Evolutionary conservation across 352 stramenopile species (phyloP), one percentile per base, ranked within the genome.

Genomic region (Hyaloperonospora brassicae): DNA sequence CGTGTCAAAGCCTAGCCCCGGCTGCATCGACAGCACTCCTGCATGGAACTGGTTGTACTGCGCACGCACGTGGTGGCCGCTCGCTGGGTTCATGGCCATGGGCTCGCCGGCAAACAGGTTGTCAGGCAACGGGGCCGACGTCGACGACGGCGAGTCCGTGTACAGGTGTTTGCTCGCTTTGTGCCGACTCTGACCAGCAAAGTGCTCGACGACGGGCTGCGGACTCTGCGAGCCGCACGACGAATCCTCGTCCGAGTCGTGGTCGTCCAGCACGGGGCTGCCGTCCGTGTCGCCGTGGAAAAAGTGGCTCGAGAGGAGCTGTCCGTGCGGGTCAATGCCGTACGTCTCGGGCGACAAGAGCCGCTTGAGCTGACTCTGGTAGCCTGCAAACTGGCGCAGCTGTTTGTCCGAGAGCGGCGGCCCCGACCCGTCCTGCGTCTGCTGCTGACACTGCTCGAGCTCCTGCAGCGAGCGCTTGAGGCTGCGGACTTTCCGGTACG

Each of bases 321-420:
- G 73, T 10, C 76, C 74, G 30, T 67, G 80, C 0, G 79, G 79
- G 52, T 89, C 79, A 49, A 89, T 90, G 44, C 80, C 80, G 64
- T 91, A 91, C 1, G 78, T 88, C 66, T 87, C 78, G 13, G 80
- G 77, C 1, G 78, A 84, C 27, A 91, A 60, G n/a, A 91, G 68
- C 10, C 81, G 82, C 52, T 85, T 73, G n/a, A 91, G 62, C 49
- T 91, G 80, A 23, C 65, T 74, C 56, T 87, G 78, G 49, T 87
- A 89, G 14, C 72, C 71, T 43, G 66, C 55, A 27, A 79, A 70
- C 49, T 91, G 80, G 40, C 82, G 73, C 22, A 84, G 50, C 52
- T 91, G 80, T 62, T 91, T 91, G 46, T 88, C 77, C 52, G 81
- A 85, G 42, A 90, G 72, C 13, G 64, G 64, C 27, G 64, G 68